Conservation (phyloP, 2,329 filamentous ascomycete genomes). For the Orbilia javanica region DNA sequence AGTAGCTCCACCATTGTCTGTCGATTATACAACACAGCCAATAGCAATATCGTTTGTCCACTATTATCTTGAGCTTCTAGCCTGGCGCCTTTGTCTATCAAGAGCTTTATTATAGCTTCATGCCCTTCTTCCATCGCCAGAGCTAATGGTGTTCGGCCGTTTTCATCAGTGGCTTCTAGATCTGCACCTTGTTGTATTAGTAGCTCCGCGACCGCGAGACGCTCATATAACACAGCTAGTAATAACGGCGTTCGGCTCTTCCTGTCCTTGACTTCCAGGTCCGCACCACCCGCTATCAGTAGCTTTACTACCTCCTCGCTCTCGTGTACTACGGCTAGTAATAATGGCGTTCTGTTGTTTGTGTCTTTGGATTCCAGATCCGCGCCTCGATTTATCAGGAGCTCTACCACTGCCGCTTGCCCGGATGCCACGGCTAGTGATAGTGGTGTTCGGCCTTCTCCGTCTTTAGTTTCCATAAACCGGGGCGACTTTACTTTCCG, state of each 20-base stretch:
- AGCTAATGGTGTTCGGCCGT: no score
- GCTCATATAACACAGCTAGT: no score
- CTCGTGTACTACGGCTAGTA: conserved; percentile 11
- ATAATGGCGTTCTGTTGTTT: background rate
- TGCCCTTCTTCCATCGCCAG: no score
- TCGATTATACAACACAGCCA: background rate
- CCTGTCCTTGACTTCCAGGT: background rate
- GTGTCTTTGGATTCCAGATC: background rate
- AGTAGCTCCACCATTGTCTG: background rate
- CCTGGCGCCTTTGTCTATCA: background rate
- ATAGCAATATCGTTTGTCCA: background rate
- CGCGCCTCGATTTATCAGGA: background rate
- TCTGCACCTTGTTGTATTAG: no score
- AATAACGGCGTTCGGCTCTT: background rate
- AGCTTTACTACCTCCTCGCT: conserved; percentile 18
- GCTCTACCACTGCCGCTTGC: background rate
- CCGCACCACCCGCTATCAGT: conserved; percentile 24
- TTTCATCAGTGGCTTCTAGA: no score
- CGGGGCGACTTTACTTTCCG: no score
- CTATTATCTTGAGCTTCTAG: background rate
- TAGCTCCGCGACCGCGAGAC: no score
- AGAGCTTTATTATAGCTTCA: no score
- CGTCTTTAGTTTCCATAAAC: no score
- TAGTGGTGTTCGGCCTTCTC: background rate
- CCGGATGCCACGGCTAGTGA: background rate